Percentiles rank a stretch among this genome's conserved stretches.
These are phyloP conservation scores for Arachnopeziza araneosa DNA, from an alignment of 2,329 filamentous ascomycete genomes.

Conservation along the genomic window DNA sequence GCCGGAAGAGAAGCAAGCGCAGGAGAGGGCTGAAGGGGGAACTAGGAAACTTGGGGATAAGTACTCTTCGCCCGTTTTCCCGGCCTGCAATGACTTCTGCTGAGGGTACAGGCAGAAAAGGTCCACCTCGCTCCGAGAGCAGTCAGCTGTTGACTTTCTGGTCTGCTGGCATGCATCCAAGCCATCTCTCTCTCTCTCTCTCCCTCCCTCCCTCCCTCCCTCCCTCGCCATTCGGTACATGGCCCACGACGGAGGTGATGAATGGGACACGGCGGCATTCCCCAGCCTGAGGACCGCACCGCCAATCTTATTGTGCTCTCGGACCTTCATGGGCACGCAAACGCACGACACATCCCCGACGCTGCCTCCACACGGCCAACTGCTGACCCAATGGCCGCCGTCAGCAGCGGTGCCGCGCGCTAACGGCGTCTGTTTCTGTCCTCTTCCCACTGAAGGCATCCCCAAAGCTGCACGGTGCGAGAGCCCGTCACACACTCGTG, in stretches of 20 bases:
- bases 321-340: neutral
- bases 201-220: no score
- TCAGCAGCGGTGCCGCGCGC: slow-evolving; percentile 10
- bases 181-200: neutral
- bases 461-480: slow-evolving; percentile 10
- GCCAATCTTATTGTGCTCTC: neutral
- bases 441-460: slow-evolving; percentile 6
- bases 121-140: neutral
- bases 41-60: neutral
- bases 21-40: neutral
- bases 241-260: neutral
- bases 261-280: neutral
- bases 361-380: neutral
- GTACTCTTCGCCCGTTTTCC: neutral
- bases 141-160: neutral
- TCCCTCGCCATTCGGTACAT: neutral
- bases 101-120: neutral
- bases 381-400: neutral
- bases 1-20: neutral
- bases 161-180: neutral
- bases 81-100: neutral
- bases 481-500: slow-evolving; percentile 13
- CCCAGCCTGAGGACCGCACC: neutral
- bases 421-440: slow-evolving; percentile 17
- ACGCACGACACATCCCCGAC: neutral